Percentiles rank a stretch among this genome's conserved stretches.
Evolutionary conservation across 352 stramenopile species (phyloP).

Genomic region (Globisporangium uncinulatum): DNA sequence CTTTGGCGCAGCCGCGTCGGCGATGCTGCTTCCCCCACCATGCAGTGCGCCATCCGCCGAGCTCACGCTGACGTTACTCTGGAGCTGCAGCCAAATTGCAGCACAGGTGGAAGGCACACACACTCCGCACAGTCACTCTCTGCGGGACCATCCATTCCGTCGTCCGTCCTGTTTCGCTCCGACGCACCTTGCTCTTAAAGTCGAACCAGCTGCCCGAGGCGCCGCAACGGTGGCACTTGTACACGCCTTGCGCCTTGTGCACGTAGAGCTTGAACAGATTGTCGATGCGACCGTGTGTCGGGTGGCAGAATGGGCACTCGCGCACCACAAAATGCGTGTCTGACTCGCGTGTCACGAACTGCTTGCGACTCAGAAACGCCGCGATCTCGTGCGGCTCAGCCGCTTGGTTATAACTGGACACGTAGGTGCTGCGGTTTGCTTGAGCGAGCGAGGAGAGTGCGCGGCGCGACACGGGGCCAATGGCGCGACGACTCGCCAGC

Average conservation of each 20-base stretch:
- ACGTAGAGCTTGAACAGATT: slow-evolving; percentile 93
- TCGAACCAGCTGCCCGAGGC: slow-evolving; percentile 84
- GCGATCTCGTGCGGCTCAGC: slow-evolving; percentile 60
- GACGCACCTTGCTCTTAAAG: slow-evolving; percentile 72
- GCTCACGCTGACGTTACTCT: slow-evolving; percentile 43
- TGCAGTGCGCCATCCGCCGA: slow-evolving; percentile 35
- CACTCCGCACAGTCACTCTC: neutral
- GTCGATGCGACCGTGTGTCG: slow-evolving; percentile 69
- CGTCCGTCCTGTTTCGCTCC: too few relatives aligned
- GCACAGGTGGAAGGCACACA: neutral
- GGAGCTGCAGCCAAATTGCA: slow-evolving; percentile 20
- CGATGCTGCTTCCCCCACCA: slow-evolving; percentile 12
- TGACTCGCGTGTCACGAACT: slow-evolving; percentile 53
- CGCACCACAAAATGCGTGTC: slow-evolving; percentile 77
- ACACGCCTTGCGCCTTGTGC: slow-evolving; percentile 80
- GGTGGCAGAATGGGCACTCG: slow-evolving; percentile 86
- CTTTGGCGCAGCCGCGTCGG: slow-evolving; percentile 32
- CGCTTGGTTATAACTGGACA: slow-evolving; percentile 77
- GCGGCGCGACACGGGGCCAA: slow-evolving; percentile 1
- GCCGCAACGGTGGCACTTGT: slow-evolving; percentile 89
- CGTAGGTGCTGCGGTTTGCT: slow-evolving; percentile 40
- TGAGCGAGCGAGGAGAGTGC: slow-evolving; percentile 16
- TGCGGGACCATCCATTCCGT: too few relatives aligned
- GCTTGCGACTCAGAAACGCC: slow-evolving; percentile 72
- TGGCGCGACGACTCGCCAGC: neutral